Evolutionary conservation across 2,329 filamentous ascomycete genomes (phyloP).

Genomic region (Hymenoscyphus fraxineus): DNA sequence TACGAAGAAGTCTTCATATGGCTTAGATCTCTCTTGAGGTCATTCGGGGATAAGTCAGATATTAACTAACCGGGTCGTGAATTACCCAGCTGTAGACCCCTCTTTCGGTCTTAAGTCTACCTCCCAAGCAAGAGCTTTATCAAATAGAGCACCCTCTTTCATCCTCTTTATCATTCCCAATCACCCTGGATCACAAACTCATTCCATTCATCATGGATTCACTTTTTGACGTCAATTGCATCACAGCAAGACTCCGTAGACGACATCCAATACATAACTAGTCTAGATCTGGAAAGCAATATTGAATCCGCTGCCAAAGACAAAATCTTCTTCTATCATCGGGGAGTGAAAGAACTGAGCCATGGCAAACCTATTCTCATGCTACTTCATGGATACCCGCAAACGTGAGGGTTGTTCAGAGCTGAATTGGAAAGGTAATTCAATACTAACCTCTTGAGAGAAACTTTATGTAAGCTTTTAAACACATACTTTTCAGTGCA

Average conservation of each 20-base stretch:
- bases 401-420: constrained; percentile 35
- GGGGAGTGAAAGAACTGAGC: constrained; percentile 19
- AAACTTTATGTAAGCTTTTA: constrained; percentile 29
- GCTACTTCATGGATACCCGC: constrained; percentile 45
- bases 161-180: not conserved
- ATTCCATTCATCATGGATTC: not conserved
- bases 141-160: too few species aligned
- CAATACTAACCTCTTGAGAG: constrained; percentile 6
- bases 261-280: constrained; percentile 19
- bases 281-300: constrained; percentile 20
- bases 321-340: constrained; percentile 20
- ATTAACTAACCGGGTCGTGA: not conserved
- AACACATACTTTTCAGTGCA: too few species aligned
- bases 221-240: constrained; percentile 5
- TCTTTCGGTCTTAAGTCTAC: not conserved
- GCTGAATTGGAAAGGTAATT: not conserved
- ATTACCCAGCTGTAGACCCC: not conserved
- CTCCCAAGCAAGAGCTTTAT: not conserved
- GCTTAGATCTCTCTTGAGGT: not conserved
- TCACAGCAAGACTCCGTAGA: not conserved
- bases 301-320: constrained; percentile 11
- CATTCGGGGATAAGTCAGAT: not conserved
- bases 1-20: too few species aligned
- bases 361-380: constrained; percentile 35
- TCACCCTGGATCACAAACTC: not conserved